Conservation (phyloP, 169 alveolate genomes). For the Plasmodium reichenowi region DNA sequence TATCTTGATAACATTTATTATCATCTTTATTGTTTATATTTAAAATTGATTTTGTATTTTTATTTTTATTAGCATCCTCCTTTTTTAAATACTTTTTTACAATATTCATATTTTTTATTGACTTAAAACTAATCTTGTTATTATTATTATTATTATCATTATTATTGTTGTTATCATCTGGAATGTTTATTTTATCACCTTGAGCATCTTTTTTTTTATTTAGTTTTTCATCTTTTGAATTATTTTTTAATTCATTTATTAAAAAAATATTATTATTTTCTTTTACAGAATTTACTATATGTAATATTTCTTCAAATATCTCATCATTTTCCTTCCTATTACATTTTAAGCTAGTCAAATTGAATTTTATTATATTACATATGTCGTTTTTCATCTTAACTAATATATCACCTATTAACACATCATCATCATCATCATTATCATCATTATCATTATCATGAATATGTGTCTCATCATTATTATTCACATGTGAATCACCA, state of each 20-base stretch:
- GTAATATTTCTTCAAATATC: constrained; percentile 22
- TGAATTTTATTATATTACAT: constrained; percentile 42
- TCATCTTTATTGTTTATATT: too few species aligned
- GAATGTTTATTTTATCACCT: background rate
- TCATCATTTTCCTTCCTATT: constrained; percentile 1
- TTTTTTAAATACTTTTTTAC: too few species aligned
- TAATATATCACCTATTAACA: constrained; percentile 47
- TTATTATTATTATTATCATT: background rate
- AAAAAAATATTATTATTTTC: constrained; percentile 58
- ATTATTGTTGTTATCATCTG: background rate
- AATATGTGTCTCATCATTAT: constrained; percentile 1
- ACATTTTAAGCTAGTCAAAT: constrained; percentile 15
- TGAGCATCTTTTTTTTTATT: background rate
- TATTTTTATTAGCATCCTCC: too few species aligned
- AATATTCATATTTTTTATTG: too few species aligned
- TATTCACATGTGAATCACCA: background rate
- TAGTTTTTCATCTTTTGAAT: background rate
- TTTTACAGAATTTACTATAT: constrained; percentile 31
- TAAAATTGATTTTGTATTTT: too few species aligned
- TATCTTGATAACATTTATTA: background rate
- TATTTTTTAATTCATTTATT: constrained; percentile 17
- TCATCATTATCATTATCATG: background rate
- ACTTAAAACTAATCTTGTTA: too few species aligned
- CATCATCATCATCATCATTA: constrained; percentile 29
- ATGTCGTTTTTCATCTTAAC: constrained; percentile 65